A percentile compares a stretch with the other conserved stretches of the same genome.
These are phyloP conservation scores for Diaporthe vexans DNA, from an alignment of 2,329 filamentous ascomycete genomes.

Conservation along the genomic window DNA sequence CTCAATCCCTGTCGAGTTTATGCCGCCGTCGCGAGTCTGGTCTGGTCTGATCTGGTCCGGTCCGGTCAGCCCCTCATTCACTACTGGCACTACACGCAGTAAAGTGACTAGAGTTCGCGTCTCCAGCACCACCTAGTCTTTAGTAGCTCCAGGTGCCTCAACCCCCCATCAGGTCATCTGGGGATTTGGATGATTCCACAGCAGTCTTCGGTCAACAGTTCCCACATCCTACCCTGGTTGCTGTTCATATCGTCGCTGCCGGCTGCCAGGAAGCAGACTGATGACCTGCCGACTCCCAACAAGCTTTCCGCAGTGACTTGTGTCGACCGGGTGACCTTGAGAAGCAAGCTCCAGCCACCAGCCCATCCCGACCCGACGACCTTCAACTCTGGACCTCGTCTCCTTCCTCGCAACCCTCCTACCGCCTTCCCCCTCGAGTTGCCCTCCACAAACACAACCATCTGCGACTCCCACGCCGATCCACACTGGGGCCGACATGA, in stretches of 20 bases:
- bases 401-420: constrained; percentile 2
- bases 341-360: constrained; percentile 32
- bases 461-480: not conserved
- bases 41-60: too few species aligned
- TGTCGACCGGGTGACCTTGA: constrained; percentile 31
- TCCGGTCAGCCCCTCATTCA: constrained; percentile 10
- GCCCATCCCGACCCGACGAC: constrained; percentile 11
- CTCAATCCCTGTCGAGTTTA: not conserved
- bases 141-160: constrained; percentile 17
- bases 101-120: constrained; percentile 23
- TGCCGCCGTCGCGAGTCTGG: not conserved
- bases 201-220: not conserved
- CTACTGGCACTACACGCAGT: not conserved
- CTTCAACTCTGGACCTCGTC: not conserved
- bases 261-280: constrained; percentile 31
- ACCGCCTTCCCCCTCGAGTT: not conserved
- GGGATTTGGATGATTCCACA: constrained; percentile 21
- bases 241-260: not conserved
- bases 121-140: not conserved
- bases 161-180: constrained; percentile 25
- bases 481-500: constrained; percentile 36
- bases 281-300: constrained; percentile 7
- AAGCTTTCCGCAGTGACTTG: constrained; percentile 30
- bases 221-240: constrained; percentile 15
- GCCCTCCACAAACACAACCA: constrained; percentile 1